Evolutionary conservation across 768 basidiomycete genomes (phyloP).

Genomic region (Agrocybe pediades): DNA sequence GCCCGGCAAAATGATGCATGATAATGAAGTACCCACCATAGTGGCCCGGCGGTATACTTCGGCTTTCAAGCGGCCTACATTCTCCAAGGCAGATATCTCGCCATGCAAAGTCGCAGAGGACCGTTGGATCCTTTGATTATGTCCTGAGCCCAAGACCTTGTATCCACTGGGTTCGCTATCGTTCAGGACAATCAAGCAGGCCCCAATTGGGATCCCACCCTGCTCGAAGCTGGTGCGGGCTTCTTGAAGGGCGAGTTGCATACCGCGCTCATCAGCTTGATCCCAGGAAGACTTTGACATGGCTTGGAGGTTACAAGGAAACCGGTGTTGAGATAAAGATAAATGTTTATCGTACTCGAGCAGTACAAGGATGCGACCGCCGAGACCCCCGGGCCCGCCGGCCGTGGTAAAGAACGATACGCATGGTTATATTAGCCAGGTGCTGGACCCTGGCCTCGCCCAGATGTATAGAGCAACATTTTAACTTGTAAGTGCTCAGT

Average conservation of each 20-base stretch:
- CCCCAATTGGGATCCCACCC: conserved; percentile 68
- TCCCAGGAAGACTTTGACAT: too few species aligned
- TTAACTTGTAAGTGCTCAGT: too few species aligned
- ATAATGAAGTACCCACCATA: conserved; percentile 38
- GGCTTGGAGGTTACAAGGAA: too few species aligned
- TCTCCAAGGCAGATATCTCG: conserved; percentile 42
- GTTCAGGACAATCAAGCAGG: conserved; percentile 38
- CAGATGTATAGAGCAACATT: too few species aligned
- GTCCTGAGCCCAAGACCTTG: conserved; percentile 30
- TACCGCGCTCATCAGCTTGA: conserved; percentile 15
- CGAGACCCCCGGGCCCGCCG: too few species aligned
- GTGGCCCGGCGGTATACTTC: conserved; percentile 48
- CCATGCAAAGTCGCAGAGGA: conserved; percentile 36
- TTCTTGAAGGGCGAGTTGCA: conserved; percentile 29
- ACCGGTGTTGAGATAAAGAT: too few species aligned
- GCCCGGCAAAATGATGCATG: not conserved
- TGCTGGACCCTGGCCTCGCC: too few species aligned
- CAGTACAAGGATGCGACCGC: too few species aligned
- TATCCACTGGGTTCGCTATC: conserved; percentile 6
- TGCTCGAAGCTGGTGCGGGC: conserved; percentile 48
- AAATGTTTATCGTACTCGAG: too few species aligned
- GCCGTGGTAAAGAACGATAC: too few species aligned
- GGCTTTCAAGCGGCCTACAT: conserved; percentile 51
- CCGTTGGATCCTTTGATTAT: conserved; percentile 38
- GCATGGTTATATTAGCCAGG: too few species aligned